Evolutionary conservation across 2,329 filamentous ascomycete genomes (phyloP).

Genomic region (Fusarium praegraminearum): DNA sequence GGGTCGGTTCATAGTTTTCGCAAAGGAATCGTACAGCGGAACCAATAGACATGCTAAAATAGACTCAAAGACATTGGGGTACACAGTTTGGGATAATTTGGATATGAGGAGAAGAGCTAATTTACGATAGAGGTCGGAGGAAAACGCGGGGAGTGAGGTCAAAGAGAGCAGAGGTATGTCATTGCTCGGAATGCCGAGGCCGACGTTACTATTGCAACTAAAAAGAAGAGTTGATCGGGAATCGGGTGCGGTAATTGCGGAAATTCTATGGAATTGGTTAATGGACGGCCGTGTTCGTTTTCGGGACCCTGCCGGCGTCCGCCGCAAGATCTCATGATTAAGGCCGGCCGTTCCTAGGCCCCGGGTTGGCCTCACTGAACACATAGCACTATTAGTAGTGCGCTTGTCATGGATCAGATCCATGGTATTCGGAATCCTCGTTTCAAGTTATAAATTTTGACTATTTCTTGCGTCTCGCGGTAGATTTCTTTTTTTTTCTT

Average conservation of each 20-base stretch:
- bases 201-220: background rate
- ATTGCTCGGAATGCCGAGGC: slow-evolving; percentile 33
- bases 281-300: slow-evolving; percentile 43
- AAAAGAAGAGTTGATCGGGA: slow-evolving; percentile 10
- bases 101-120: slow-evolving; percentile 23
- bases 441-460: background rate
- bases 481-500: background rate
- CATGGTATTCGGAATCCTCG: background rate
- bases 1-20: slow-evolving; percentile 7
- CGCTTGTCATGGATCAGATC: background rate
- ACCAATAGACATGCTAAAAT: background rate
- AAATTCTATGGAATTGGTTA: background rate
- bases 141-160: slow-evolving; percentile 26
- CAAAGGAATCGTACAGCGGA: slow-evolving; percentile 5
- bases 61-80: slow-evolving; percentile 21
- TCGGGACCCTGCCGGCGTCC: slow-evolving; percentile 38
- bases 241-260: slow-evolving; percentile 27
- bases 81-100: slow-evolving; percentile 4
- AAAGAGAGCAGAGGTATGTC: slow-evolving; percentile 14
- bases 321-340: slow-evolving; percentile 31
- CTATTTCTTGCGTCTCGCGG: background rate
- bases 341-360: slow-evolving; percentile 10
- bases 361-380: slow-evolving; percentile 8
- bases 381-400: background rate
- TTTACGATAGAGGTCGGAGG: slow-evolving; percentile 3